phyloP scores from a whole-genome alignment of 495 filamentous ascomycete genomes.

The Trichocladium uniseriatum region DNA sequence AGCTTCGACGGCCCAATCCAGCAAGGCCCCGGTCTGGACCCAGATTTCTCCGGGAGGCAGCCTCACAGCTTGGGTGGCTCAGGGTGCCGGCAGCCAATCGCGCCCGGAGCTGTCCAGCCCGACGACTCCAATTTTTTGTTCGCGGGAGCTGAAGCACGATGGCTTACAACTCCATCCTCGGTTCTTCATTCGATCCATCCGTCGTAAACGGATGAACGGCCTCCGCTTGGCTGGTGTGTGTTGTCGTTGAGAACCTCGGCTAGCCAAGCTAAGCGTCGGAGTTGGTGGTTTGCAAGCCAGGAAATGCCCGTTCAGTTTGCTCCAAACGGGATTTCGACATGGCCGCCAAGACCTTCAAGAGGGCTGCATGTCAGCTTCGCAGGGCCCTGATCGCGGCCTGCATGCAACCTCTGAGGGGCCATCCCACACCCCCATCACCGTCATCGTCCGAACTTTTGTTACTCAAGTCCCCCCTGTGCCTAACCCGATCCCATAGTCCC shows the following conservation, averaged over 20 bases:
- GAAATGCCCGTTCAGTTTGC: constrained; percentile 4
- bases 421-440: neutral
- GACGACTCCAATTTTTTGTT: neutral
- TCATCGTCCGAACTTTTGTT: constrained; percentile 1
- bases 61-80: constrained; percentile 16
- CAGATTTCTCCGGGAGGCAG: constrained; percentile 17
- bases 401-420: neutral
- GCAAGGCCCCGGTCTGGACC: constrained; percentile 5
- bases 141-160: constrained; percentile 16
- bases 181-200: neutral
- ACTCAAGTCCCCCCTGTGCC: neutral
- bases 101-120: neutral
- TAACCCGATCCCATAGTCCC: constrained; percentile 15
- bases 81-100: constrained; percentile 16
- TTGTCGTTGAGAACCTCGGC: too few relatives aligned
- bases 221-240: neutral
- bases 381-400: constrained; percentile 4
- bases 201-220: neutral
- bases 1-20: constrained; percentile 4
- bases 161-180: neutral
- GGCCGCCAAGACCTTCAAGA: constrained; percentile 8
- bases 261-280: too few relatives aligned
- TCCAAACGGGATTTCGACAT: neutral
- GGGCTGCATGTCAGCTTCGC: constrained; percentile 18
- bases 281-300: too few relatives aligned